Base-by-base conservation (phyloP, 2,329 filamentous ascomycete genomes). In the Corniculantispora saksenae region DNA sequence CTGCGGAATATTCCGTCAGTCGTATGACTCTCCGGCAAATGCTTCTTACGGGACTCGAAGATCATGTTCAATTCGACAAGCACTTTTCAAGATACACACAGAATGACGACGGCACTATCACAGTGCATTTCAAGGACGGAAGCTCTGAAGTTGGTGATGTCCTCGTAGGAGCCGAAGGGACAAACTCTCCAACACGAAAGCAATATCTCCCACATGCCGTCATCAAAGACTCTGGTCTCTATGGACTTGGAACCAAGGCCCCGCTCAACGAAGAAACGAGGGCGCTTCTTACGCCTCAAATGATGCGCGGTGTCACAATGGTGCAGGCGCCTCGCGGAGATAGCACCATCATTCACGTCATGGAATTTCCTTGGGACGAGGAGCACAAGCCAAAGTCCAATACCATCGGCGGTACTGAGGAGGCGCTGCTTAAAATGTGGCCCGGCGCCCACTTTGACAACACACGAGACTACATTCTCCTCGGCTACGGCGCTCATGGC, bases 111-210 rank as follows among this genome's bases (percentile, higher is more conserved):
- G 66, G 62, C 12, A 66, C 63, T 1, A 66, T 70, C 8, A 66
- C 61, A 8, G 67, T 66, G 4, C 47, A 23, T 15, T 70, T 70
- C 40, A 51, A 54, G 5, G 69, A 70, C 45, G 69, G 67, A 8
- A 65, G 63, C 21, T 27, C 17, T 2, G 69, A 32, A 13, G 40
- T 40, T 0, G 67, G 65, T 15, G 56, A 59, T 40, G 61, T 69
- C 15, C 65, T 70, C 6, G 66, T 70, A 12, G 69, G 67, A 7
- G 68, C 69, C 5, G 69, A 70, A 38, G 69, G 69, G 15, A 67
- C 64, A 10, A 61, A 54, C 21, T 70, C 69, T 10, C 51, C 56
- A 0, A 61, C 66, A 3, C 65, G 69, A 12, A 58, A 61, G 27
- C 66, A 68, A 48, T 66, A 67, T 27, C 66, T 70, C 3, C 69